Evolutionary conservation across 805 yeast genomes (phyloP), one percentile per base, ranked within the genome.

Genomic region (Candida vartiovaarae): DNA sequence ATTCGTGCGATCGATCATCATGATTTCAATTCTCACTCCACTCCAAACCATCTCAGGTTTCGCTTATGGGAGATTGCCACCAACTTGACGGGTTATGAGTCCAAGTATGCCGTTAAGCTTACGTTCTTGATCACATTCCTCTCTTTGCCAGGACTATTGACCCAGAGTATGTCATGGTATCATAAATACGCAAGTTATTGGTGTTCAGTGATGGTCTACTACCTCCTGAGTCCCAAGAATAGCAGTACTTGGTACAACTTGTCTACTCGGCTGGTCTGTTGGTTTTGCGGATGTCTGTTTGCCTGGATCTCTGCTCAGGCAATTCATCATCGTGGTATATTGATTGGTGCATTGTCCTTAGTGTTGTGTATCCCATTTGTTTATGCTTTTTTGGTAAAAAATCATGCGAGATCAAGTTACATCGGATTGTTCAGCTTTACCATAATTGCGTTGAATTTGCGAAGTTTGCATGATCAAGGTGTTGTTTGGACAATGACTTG

Each of bases 261-360:
- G 3, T 26, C 51, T 2, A 58, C 62, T n/a, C 57, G 76, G 48
- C 23, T 65, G 0, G 10, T 55, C 0, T 63, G 64, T 34, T 65
- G 70, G 45, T 39, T 72, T 7, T 27, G 63, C n/a, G 75, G 75
- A 3, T 60, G 66, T 8, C 66, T 72, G 45, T 70, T 74, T 70
- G 78, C 72, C 1, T 74, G 76, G 64, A 66, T 72, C 10, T 69
- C 73, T 1, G 60, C 58, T 44, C 65, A 67, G 28, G 59, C 76
- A 2, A 50, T 60, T 23, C 65, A 64, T 41, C 68, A 62, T 40
- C 58, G 56, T 40, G 4, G 34, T n/a, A 64, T 63, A 44, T 72
- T 73, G 5, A 51, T 72, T 36, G 67, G 67, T 8, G 63, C 64
- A 3, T 68, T 72, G 52, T 64, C 69, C 4, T 66, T 60, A 0